Base-by-base conservation (phyloP, 1,284 basidiomycete genomes). In the Trichosporon sp. region DNA sequence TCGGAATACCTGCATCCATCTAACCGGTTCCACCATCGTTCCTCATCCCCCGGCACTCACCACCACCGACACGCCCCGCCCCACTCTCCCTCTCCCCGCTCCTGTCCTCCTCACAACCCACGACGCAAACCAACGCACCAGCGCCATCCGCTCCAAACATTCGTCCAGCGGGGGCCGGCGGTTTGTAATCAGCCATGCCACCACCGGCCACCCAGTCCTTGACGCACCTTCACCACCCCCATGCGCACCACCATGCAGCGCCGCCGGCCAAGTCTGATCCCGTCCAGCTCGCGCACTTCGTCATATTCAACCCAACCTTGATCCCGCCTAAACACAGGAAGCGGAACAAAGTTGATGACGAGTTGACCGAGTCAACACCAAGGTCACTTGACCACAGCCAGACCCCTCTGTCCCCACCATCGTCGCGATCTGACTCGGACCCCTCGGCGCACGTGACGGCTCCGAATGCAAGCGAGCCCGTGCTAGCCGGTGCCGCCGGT, bases 281-380 rank as follows among this genome's bases (percentile, higher is more conserved):
- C 56, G 29, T 31, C 12, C 68, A 73, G n/a, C 73, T 82, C 42
- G 77, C 79, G 18, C 79, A 81, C 62, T 78, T 82, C 64, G 77
- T 77, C 51, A 79, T 82, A 31, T 81, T 81, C 79, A 79, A 79
- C 67, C 80, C 80, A 3, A 73, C 75, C 1, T 70, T 81, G 56
- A 3, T 60, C 64, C 69, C 6, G 6, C 42, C 38, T 34, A 63
- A 44, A 18, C 31, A 11, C 5, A 62, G 65, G 29, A 13, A 62
- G 34, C 31, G 56, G 34, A 38, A 53, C 60, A 56, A 51, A 18
- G 62, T n/a, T 32, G 38, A 29, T 47, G 34, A 31, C 34, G 42
- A n/a, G 18, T 13, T 34, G 23, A 13, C 62, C 34, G 62, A 63
- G 21, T 35, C 34, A 23, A 25, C 56, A n/a, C n/a, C n/a, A 29